phyloP scores from a whole-genome alignment of 1,284 basidiomycete species.

The Phlebopus sp. region DNA sequence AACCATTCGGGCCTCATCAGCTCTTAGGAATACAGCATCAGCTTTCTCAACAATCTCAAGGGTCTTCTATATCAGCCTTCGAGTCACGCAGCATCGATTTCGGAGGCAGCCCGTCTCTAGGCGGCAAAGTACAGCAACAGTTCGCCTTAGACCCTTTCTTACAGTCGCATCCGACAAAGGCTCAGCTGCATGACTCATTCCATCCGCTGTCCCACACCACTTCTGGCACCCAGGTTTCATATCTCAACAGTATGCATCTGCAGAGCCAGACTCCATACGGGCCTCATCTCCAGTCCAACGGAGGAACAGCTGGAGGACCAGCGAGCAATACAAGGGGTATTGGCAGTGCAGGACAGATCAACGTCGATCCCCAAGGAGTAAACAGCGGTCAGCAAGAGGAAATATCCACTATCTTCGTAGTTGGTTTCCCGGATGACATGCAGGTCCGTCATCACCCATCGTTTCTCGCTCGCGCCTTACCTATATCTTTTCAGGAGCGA shows the following conservation, averaged over 20 bases:
- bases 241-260: slow-evolving; percentile 44
- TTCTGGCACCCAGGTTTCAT: slow-evolving; percentile 30
- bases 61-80: slow-evolving; percentile 21
- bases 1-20: slow-evolving; percentile 25
- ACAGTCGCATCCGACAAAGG: slow-evolving; percentile 27
- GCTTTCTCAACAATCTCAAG: slow-evolving; percentile 37
- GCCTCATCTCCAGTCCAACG: slow-evolving; percentile 55
- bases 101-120: slow-evolving; percentile 27
- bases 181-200: slow-evolving; percentile 35
- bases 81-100: slow-evolving; percentile 33
- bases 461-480: slow-evolving; percentile 12
- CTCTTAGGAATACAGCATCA: slow-evolving; percentile 32
- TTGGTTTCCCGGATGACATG: slow-evolving; percentile 99
- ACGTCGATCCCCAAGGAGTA: slow-evolving; percentile 23
- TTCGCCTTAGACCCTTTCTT: slow-evolving; percentile 34
- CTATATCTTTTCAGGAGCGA: slow-evolving; percentile 65
- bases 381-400: slow-evolving; percentile 62
- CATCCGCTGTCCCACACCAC: slow-evolving; percentile 30
- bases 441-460: slow-evolving; percentile 56
- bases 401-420: slow-evolving; percentile 97
- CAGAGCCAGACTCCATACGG: slow-evolving; percentile 73
- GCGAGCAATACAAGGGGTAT: slow-evolving; percentile 29
- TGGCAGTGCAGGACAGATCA: slow-evolving; percentile 25
- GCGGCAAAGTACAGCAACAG: slow-evolving; percentile 29
- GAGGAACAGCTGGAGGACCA: slow-evolving; percentile 20